These are phyloP conservation scores for Vanderwaltozyma tropicalis DNA, from an alignment of 805 yeast species.

Conservation along the genomic window DNA sequence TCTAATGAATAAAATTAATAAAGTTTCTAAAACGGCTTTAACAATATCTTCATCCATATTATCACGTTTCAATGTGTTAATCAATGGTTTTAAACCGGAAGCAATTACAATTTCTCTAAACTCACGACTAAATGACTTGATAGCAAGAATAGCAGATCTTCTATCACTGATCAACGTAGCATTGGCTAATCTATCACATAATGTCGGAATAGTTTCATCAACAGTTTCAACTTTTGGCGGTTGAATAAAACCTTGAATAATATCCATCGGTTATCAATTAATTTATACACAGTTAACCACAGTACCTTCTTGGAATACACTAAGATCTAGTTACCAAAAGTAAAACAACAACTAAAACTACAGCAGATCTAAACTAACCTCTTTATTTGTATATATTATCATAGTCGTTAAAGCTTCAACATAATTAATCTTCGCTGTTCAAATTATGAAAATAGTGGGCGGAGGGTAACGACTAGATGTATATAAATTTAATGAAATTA, in stretches of 20 bases:
- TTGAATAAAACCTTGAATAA: slow-evolving; percentile 33
- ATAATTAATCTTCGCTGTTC: no score
- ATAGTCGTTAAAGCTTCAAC: no score
- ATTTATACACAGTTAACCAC: not conserved
- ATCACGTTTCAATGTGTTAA: slow-evolving; percentile 57
- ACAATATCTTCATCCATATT: slow-evolving; percentile 58
- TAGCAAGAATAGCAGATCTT: slow-evolving; percentile 79
- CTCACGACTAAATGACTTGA: slow-evolving; percentile 81
- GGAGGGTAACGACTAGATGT: no score
- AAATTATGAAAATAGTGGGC: no score
- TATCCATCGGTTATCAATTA: slow-evolving; percentile 24
- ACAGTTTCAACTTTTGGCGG: slow-evolving; percentile 49
- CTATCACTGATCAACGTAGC: slow-evolving; percentile 76
- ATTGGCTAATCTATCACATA: slow-evolving; percentile 79
- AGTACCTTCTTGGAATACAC: not conserved
- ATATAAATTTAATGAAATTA: no score
- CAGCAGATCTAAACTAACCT: no score
- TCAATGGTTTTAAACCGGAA: slow-evolving; percentile 66
- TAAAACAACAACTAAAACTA: no score
- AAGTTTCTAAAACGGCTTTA: slow-evolving; percentile 75
- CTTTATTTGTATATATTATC: no score
- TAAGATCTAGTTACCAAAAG: no score
- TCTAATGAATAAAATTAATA: slow-evolving; percentile 68
- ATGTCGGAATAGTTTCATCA: slow-evolving; percentile 76
- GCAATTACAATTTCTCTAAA: slow-evolving; percentile 87